Conservation (phyloP, 306 rosid species). For the Trichosanthes truncata region DNA sequence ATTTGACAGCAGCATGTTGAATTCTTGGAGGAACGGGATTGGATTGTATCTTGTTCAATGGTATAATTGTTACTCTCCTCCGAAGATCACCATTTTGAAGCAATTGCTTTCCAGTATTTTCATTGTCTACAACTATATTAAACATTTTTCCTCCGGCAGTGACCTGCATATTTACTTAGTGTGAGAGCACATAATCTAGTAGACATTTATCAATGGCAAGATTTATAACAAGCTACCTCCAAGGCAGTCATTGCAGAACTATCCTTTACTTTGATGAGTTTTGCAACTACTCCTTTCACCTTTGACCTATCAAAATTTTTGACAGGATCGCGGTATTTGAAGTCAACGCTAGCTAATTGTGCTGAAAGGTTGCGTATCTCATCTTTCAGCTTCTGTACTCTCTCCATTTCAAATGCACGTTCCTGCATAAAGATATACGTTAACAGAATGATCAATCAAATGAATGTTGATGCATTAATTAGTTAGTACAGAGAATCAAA, state of each 20-base stretch:
- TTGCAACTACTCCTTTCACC: conserved; percentile 95
- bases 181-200: conserved; percentile 8
- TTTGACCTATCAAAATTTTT: conserved; percentile 82
- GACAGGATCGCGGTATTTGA: conserved; percentile 67
- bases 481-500: conserved; percentile 14
- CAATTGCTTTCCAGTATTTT: conserved; percentile 75
- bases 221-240: conserved; percentile 46
- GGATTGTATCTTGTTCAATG: conserved; percentile 81
- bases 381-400: conserved; percentile 73
- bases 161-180: conserved; percentile 39
- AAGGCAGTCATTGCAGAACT: conserved; percentile 77
- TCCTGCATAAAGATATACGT: conserved; percentile 41
- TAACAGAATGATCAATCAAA: conserved; percentile 11
- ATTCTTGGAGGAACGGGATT: conserved; percentile 35
- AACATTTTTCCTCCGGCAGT: conserved; percentile 92
- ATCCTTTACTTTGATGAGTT: conserved; percentile 83
- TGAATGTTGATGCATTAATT: conserved; percentile 2
- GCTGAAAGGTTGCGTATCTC: conserved; percentile 75
- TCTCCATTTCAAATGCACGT: conserved; percentile 52
- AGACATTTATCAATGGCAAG: conserved; percentile 1
- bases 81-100: conserved; percentile 83
- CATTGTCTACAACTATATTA: conserved; percentile 90
- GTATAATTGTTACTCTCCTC: conserved; percentile 92
- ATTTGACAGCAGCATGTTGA: conserved; percentile 56
- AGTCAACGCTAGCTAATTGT: conserved; percentile 58